Evolutionary conservation across 2,329 filamentous ascomycete genomes (phyloP), one percentile per base, ranked within the genome.

Genomic region (Zymoseptoria brevis): DNA sequence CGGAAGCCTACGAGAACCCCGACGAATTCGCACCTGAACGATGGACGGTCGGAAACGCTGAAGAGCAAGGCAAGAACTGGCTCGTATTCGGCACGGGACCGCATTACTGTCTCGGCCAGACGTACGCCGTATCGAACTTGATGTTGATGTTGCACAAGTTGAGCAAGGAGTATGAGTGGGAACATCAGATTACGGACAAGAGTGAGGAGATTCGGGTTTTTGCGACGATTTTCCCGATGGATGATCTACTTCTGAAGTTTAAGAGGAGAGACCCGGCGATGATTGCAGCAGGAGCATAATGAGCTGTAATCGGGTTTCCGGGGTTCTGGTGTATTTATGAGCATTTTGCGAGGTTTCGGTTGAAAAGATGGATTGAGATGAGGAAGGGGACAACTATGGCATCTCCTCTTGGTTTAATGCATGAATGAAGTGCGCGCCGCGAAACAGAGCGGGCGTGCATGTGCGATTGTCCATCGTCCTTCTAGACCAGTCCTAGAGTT

Each of bases 171-270:
- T 67, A 71, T 66, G 86, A 97, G 75, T 97, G 93, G 93, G 83
- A 86, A 74, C 94, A 99, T 75, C 85, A 90, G 73, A 77, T 90
- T 19, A 97, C 94, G 9, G 85, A 88, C 0, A 71, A 80, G 60
- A 96, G 90, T 0, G 94, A 99, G 78, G 87, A 96, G 75, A 97
- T 99, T 76, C 93, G 96, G 80, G 93, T 97, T 66, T 99, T 97
- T 77, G 94, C 94, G 49, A 96, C 91, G 26, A 96, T 99, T 68
- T 99, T 99, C 82, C 94, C 94, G 58, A 88, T 88, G 88, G 92
- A 71, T 50, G 67, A 71, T 56, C 50, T 71, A 29, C 54, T 66
- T 53, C 52, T 71, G 49, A 63, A 57, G 5, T 68, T 71, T 52
- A 55, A 55, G 54, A 52, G 59, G 24, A 62, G 62, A 57, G 59